Evolutionary conservation across 169 alveolate genomes (phyloP).

Genomic region (Plasmodium chabaudi): DNA sequence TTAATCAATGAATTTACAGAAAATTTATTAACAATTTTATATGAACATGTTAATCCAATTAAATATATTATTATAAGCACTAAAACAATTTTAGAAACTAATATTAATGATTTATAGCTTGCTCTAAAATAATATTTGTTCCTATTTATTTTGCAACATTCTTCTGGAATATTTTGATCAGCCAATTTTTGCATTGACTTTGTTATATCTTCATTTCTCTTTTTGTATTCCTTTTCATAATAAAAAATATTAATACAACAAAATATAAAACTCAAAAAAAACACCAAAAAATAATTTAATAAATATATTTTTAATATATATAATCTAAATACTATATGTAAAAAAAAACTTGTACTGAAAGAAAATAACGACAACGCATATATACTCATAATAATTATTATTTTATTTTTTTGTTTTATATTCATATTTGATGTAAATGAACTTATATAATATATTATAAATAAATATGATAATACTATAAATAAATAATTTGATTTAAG

Average conservation of each 20-base stretch:
- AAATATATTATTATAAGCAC: constrained; percentile 9
- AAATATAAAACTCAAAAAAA: constrained; percentile 46
- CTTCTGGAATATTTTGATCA: background rate
- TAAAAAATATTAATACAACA: constrained; percentile 41
- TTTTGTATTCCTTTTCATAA: constrained; percentile 2
- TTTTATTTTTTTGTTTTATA: constrained; percentile 8
- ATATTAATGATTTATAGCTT: constrained; percentile 42
- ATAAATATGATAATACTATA: constrained; percentile 30
- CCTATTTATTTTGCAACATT: constrained; percentile 13
- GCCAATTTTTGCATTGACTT: too few relatives aligned
- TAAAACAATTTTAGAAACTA: constrained; percentile 25
- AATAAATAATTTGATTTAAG: constrained; percentile 35
- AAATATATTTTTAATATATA: constrained; percentile 25
- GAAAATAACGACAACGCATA: constrained; percentile 29
- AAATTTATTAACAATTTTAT: constrained; percentile 39
- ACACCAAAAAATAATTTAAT: constrained; percentile 26
- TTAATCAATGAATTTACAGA: constrained; percentile 15
- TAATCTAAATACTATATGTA: constrained; percentile 19
- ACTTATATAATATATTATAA: constrained; percentile 20
- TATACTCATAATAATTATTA: constrained; percentile 2
- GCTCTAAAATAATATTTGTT: constrained; percentile 24
- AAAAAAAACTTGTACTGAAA: constrained; percentile 35
- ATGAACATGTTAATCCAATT: constrained; percentile 26
- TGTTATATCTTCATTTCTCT: too few relatives aligned
- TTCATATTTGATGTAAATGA: constrained; percentile 4